These are phyloP conservation scores for Heritiera littoralis DNA, from an alignment of 345 rosid genomes.

Conservation along the genomic window DNA sequence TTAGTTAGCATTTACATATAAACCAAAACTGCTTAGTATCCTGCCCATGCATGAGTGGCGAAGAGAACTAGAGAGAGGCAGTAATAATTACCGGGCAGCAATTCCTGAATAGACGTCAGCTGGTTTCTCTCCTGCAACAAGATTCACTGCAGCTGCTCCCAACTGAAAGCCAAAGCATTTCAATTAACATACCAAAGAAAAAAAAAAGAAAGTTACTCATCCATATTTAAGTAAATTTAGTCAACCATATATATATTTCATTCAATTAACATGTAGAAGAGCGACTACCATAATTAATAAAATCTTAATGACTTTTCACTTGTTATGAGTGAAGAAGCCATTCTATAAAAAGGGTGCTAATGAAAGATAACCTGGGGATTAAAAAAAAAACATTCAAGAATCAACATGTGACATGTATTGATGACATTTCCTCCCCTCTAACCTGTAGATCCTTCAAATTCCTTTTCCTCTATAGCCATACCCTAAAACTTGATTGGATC, in stretches of 20 bases:
- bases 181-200: constrained; percentile 25
- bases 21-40: background rate
- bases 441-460: background rate
- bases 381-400: background rate
- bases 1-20: constrained; percentile 1
- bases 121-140: constrained; percentile 87
- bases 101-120: constrained; percentile 95
- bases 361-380: too few species aligned
- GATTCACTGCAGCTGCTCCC: constrained; percentile 98
- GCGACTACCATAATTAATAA: background rate
- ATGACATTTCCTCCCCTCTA: background rate
- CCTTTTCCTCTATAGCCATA: background rate
- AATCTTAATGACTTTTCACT: background rate
- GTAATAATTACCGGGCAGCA: constrained; percentile 62
- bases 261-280: background rate
- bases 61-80: constrained; percentile 21
- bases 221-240: background rate
- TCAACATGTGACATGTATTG: background rate
- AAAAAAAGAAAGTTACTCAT: background rate
- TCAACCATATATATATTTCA: background rate
- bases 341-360: background rate
- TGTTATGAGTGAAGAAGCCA: background rate
- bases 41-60: background rate
- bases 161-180: constrained; percentile 50
- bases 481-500: background rate